A percentile compares a stretch with the other conserved stretches of the same genome.
Evolutionary conservation across 768 basidiomycete species (phyloP).

Genomic region (Suillus weaverae): DNA sequence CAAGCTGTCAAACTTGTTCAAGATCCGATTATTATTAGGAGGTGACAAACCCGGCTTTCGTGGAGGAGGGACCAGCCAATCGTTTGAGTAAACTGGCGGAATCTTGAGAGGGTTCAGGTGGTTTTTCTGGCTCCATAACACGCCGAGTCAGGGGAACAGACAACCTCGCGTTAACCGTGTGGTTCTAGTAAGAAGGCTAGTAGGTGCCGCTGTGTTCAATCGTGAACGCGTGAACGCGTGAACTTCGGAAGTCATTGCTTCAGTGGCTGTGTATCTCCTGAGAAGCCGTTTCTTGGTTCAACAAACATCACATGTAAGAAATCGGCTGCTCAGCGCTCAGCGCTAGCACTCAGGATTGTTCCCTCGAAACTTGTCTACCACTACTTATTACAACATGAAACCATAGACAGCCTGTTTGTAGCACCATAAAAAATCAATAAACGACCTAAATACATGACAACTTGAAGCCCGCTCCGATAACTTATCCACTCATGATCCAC

Average conservation of each 20-base stretch:
- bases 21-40: slow-evolving; percentile 1
- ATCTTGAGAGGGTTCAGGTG: slow-evolving; percentile 52
- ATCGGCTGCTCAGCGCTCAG: not conserved
- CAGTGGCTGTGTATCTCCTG: slow-evolving; percentile 2
- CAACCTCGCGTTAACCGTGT: not conserved
- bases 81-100: slow-evolving; percentile 71
- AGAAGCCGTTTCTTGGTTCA: not conserved
- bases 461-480: not conserved
- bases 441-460: slow-evolving; percentile 6
- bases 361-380: not conserved
- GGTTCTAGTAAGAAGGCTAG: not conserved
- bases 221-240: too few relatives aligned
- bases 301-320: not conserved
- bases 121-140: slow-evolving; percentile 16
- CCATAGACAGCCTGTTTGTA: not conserved
- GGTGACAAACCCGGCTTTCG: slow-evolving; percentile 76
- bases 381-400: not conserved
- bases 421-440: slow-evolving; percentile 2
- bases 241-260: not conserved
- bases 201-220: not conserved
- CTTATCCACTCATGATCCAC: not conserved
- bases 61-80: slow-evolving; percentile 85
- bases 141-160: not conserved
- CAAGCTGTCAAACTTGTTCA: slow-evolving; percentile 12
- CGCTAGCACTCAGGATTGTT: not conserved